Percentiles rank a stretch among this genome's conserved stretches.
These are phyloP conservation scores for Vigna angularis DNA, from an alignment of 306 rosid genomes.

Conservation along the genomic window DNA sequence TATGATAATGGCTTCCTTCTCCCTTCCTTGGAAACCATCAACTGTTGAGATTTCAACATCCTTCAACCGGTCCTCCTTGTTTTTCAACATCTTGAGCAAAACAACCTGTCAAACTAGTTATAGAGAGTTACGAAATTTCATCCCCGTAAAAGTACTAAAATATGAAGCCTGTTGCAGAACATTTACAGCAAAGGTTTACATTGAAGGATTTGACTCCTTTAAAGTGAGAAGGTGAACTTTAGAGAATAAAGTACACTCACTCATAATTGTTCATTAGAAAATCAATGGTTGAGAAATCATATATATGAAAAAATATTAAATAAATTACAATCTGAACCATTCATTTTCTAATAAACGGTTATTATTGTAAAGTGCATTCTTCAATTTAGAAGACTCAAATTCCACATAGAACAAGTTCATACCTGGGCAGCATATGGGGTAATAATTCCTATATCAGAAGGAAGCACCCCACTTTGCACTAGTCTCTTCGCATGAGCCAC, in stretches of 20 bases:
- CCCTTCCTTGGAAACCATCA: conserved; percentile 98
- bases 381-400: background rate
- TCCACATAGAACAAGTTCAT: conserved; percentile 27
- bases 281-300: background rate
- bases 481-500: conserved; percentile 86
- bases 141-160: conserved; percentile 24
- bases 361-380: background rate
- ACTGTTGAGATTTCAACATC: conserved; percentile 94
- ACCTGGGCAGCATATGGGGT: conserved; percentile 99
- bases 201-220: background rate
- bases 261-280: background rate
- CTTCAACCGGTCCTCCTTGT: conserved; percentile 75
- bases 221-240: background rate
- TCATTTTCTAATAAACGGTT: background rate
- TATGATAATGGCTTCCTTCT: conserved; percentile 93
- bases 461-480: conserved; percentile 81
- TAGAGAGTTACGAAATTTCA: conserved; percentile 27
- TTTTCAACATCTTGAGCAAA: conserved; percentile 77
- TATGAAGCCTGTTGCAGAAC: conserved; percentile 21
- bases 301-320: background rate
- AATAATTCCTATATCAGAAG: conserved; percentile 95
- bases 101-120: conserved; percentile 71
- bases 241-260: background rate
- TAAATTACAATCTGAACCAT: background rate
- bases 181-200: conserved; percentile 34